A percentile compares a stretch with the other conserved stretches of the same genome.
These are phyloP conservation scores for Zygoascus bituminiphila DNA, from an alignment of 805 yeast genomes.

Conservation along the genomic window DNA sequence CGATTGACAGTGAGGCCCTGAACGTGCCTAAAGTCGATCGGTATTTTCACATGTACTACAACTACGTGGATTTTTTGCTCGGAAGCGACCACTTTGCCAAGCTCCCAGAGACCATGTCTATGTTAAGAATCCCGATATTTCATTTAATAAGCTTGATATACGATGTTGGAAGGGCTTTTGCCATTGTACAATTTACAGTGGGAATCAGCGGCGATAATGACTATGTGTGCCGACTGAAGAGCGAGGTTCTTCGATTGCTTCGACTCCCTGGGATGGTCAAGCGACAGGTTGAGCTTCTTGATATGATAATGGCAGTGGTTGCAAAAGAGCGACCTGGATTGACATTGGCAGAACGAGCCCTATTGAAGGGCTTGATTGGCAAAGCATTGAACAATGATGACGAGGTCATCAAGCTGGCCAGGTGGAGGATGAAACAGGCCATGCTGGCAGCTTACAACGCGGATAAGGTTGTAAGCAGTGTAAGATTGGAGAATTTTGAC, in stretches of 20 bases:
- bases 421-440: slow-evolving; percentile 13
- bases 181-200: slow-evolving; percentile 13
- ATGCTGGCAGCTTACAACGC: slow-evolving; percentile 6
- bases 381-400: not conserved
- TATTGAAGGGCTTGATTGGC: slow-evolving; percentile 14
- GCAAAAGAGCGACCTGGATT: slow-evolving; percentile 15
- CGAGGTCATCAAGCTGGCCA: slow-evolving; percentile 14
- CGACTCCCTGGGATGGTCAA: slow-evolving; percentile 2
- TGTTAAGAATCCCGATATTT: slow-evolving; percentile 14
- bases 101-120: slow-evolving; percentile 15
- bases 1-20: not conserved
- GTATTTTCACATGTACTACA: not conserved
- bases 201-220: slow-evolving; percentile 10
- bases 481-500: slow-evolving; percentile 8
- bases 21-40: not conserved
- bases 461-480: not conserved
- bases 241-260: slow-evolving; percentile 5
- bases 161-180: slow-evolving; percentile 14
- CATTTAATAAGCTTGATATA: slow-evolving; percentile 12
- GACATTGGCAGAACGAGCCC: slow-evolving; percentile 7
- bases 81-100: slow-evolving; percentile 3
- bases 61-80: slow-evolving; percentile 1
- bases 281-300: slow-evolving; percentile 3
- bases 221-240: slow-evolving; percentile 13
- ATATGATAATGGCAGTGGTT: slow-evolving; percentile 6